Base-by-base conservation (phyloP, 2,329 filamentous ascomycete genomes). In the Tolypocladium cylindrosporum region DNA sequence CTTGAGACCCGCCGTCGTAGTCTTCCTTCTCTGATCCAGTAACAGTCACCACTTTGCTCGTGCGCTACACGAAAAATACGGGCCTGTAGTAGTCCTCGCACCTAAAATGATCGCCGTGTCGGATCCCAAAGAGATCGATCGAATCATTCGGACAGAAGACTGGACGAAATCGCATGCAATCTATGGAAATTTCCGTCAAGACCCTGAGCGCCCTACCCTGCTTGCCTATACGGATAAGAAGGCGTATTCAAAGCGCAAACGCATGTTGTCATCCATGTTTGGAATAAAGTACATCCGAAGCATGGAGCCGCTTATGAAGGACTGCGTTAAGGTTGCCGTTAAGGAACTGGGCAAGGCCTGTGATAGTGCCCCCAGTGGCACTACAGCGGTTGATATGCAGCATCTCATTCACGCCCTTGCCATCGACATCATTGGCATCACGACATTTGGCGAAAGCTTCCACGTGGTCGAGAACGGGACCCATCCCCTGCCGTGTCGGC, bases 131-230 rank as follows among this genome's bases (percentile, higher is more conserved):
- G 54, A 55, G 42, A 55, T 55, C 54, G n/a, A 21, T 4, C 54
- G 54, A 42, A 48, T 55, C 11, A 55, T 55, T 43, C 16, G 24
- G 34, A 40, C 42, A 21, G 31, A 55, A 19, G 54, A 55, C 34
- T 55, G 54, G 54, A 19, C 42, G 31, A 55, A 55, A 42, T 55
- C 54, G n/a, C 31, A 55, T 10, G 54, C 54, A 42, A 55, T 55
- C 19, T 55, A 55, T 36, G 54, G 54, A 11, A 55, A 55, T 43
- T 55, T 55, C 42, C 31, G 54, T 8, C 54, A 55, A 21, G 54
- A 55, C n/a, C 54, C 54, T 13, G 42, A 34, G 10, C 54, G 54
- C 39, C 54, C 54, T 14, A 55, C 54, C 34, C 54, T 55, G n/a
- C 36, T 55, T n/a, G 54, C 54, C 13, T 55, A 48, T 11, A 55